Percentiles rank a stretch among this genome's conserved stretches.
Conservation (phyloP, 1,284 basidiomycete genomes). For the Trichosporon ovoides region DNA sequence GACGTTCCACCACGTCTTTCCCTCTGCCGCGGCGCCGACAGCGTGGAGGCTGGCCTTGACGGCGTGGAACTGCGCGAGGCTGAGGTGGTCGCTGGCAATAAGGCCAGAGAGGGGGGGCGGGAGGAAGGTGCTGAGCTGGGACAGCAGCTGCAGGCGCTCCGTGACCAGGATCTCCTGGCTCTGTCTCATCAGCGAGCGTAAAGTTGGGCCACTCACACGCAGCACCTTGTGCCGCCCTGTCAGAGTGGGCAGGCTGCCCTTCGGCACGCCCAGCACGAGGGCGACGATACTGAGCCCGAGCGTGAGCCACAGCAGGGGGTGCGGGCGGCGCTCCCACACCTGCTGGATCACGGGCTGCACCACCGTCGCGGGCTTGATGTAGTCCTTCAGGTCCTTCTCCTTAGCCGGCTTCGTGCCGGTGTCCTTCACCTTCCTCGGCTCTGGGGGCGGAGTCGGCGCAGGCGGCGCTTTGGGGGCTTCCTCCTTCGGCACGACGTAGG, state of each 20-base stretch:
- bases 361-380: not conserved
- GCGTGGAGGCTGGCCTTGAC: conserved; percentile 13
- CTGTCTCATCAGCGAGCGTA: conserved; percentile 24
- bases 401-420: not conserved
- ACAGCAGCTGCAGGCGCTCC: conserved; percentile 34
- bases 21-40: not conserved
- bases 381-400: not conserved
- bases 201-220: conserved; percentile 29
- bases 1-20: conserved; percentile 32
- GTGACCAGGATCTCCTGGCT: conserved; percentile 33
- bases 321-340: conserved; percentile 20
- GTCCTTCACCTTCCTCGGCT: not conserved
- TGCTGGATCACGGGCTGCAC: not conserved
- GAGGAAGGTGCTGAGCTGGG: conserved; percentile 37
- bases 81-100: conserved; percentile 18
- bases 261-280: conserved; percentile 40
- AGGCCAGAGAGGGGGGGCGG: conserved; percentile 38
- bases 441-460: not conserved
- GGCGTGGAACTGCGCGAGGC: too few species aligned
- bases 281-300: conserved; percentile 32
- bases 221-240: conserved; percentile 41
- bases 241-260: conserved; percentile 39
- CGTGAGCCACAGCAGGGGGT: conserved; percentile 43
- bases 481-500: not conserved
- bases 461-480: not conserved